Percentiles rank a stretch among this genome's conserved stretches.
Conservation (phyloP, 1,284 basidiomycete species). For the Paramarasmius palmivorus region DNA sequence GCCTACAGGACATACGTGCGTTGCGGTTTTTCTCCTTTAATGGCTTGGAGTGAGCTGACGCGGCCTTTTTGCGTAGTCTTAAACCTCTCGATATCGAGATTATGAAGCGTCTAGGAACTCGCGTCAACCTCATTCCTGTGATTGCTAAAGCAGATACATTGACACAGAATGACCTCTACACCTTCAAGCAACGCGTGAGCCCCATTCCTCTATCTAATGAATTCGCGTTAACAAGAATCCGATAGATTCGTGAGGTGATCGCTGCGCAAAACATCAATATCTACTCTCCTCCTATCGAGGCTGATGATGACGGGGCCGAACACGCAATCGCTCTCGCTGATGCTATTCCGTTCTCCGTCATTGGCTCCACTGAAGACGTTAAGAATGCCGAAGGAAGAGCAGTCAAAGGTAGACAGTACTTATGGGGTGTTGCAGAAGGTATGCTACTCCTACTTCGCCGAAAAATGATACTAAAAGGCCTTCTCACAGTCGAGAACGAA, state of each 20-base stretch:
- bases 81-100: constrained; percentile 99
- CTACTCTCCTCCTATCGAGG: constrained; percentile 91
- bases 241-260: constrained; percentile 88
- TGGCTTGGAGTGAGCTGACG: too few species aligned
- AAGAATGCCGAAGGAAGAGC: constrained; percentile 87
- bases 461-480: too few species aligned
- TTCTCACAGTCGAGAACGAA: constrained; percentile 87
- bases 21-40: constrained; percentile 20
- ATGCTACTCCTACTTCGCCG: constrained; percentile 20
- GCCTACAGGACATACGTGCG: constrained; percentile 93
- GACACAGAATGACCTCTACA: constrained; percentile 87
- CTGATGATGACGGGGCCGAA: constrained; percentile 90
- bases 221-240: constrained; percentile 8
- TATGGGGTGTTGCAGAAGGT: constrained; percentile 99
- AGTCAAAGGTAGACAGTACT: constrained; percentile 97
- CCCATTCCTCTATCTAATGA: constrained; percentile 9
- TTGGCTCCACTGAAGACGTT: constrained; percentile 96
- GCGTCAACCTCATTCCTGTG: constrained; percentile 98
- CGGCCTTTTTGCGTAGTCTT: constrained; percentile 49
- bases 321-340: constrained; percentile 86
- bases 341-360: constrained; percentile 98
- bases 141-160: constrained; percentile 97
- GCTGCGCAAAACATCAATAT: constrained; percentile 91
- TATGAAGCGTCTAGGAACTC: constrained; percentile 96
- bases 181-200: constrained; percentile 91